Percentiles rank a stretch among this genome's conserved stretches.
Conservation (phyloP, 2,329 filamentous ascomycete species). For the Aschersonia sp. region DNA sequence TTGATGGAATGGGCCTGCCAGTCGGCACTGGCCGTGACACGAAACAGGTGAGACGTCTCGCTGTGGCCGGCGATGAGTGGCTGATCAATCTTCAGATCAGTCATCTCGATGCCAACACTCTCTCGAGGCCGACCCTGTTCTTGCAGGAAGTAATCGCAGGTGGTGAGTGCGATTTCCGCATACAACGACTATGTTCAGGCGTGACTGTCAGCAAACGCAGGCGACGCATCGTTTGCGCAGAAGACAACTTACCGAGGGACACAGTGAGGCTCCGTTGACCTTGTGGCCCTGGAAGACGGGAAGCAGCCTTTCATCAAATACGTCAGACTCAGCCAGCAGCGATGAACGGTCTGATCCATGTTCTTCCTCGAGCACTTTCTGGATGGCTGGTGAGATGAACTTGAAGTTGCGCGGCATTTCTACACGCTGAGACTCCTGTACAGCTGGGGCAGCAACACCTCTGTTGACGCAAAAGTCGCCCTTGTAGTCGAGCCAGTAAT, state of each 20-base stretch:
- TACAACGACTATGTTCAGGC: conserved; percentile 13
- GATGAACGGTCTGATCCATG: not conserved
- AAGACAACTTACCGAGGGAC: not conserved
- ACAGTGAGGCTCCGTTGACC: not conserved
- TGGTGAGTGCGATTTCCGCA: conserved; percentile 49
- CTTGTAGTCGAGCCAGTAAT: not conserved
- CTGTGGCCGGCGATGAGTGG: conserved; percentile 10
- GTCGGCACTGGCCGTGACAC: conserved; percentile 22
- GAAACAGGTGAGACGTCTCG: conserved; percentile 15
- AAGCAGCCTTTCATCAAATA: not conserved
- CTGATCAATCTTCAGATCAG: conserved; percentile 54
- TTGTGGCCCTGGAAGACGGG: not conserved
- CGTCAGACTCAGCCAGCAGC: not conserved
- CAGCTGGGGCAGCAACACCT: not conserved
- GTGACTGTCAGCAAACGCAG: not conserved
- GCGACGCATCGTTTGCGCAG: not conserved
- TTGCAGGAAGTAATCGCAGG: conserved; percentile 49
- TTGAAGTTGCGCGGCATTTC: not conserved
- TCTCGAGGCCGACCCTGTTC: conserved; percentile 40
- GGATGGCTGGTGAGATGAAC: not conserved
- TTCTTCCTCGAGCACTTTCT: not conserved
- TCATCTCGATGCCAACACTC: conserved; percentile 48
- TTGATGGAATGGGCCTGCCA: conserved; percentile 27
- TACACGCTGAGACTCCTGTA: not conserved
- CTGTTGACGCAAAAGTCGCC: not conserved